These are phyloP conservation scores for Tricholoma furcatifolium DNA, from an alignment of 768 basidiomycete genomes.

Conservation along the genomic window DNA sequence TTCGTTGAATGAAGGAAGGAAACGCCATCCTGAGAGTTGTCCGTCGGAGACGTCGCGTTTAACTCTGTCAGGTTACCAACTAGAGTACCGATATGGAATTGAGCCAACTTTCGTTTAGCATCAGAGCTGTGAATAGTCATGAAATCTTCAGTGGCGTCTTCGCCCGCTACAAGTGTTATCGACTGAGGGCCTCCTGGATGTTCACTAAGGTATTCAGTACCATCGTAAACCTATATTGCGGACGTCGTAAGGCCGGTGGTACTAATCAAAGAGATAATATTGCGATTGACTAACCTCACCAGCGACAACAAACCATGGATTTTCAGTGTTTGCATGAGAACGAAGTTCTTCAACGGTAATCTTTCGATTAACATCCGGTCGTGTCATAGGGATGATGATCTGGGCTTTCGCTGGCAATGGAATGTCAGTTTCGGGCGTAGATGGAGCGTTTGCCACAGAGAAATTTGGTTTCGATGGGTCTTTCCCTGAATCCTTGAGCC, in stretches of 20 bases:
- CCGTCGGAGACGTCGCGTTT: constrained; percentile 12
- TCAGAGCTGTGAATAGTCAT: constrained; percentile 60
- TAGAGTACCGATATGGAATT: constrained; percentile 26
- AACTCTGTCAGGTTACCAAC: constrained; percentile 2
- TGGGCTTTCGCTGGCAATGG: constrained; percentile 21
- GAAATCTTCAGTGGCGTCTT: constrained; percentile 65
- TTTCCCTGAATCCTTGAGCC: constrained; percentile 43
- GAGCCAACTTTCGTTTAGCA: constrained; percentile 42
- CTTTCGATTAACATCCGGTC: constrained; percentile 39
- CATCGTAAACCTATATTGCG: constrained; percentile 44
- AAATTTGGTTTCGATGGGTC: constrained; percentile 45
- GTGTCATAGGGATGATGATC: constrained; percentile 33
- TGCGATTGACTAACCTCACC: constrained; percentile 34
- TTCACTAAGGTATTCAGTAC: constrained; percentile 46
- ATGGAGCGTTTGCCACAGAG: constrained; percentile 5
- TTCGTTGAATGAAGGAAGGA: constrained; percentile 39
- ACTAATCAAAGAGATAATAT: neutral
- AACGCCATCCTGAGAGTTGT: neutral
- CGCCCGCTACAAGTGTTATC: constrained; percentile 53
- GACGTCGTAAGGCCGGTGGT: neutral
- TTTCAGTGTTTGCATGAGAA: constrained; percentile 29
- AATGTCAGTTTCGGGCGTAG: neutral
- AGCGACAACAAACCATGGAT: constrained; percentile 52
- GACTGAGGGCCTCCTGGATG: constrained; percentile 61
- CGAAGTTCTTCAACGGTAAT: constrained; percentile 45